Conservation (phyloP, 2,329 filamentous ascomycete genomes). For the Ploettnerulaceae sp. region DNA sequence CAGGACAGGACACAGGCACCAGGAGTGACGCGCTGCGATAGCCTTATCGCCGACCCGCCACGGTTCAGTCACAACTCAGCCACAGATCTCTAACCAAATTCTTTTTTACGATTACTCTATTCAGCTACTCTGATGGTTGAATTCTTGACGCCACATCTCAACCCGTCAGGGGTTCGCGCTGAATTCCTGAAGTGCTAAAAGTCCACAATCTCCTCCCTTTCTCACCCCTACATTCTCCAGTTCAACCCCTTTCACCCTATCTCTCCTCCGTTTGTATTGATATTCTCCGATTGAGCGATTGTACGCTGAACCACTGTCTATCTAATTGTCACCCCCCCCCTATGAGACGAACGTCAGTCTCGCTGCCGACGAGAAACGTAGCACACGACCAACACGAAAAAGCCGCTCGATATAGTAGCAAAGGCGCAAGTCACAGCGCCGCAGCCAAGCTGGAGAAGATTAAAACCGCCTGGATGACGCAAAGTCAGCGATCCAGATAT, state of each 20-base stretch:
- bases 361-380: conserved; percentile 56
- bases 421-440: conserved; percentile 37
- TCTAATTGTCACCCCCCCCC: conserved; percentile 24
- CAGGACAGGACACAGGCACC: conserved; percentile 12
- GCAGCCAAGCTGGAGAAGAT: conserved; percentile 48
- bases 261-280: conserved; percentile 3
- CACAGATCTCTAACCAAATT: neutral
- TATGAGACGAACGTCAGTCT: conserved; percentile 63
- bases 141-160: conserved; percentile 16
- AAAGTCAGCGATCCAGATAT: conserved; percentile 61
- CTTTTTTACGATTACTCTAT: neutral
- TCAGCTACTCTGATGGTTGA: too few relatives aligned
- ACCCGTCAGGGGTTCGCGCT: conserved; percentile 5
- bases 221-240: neutral
- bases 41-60: conserved; percentile 5
- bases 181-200: conserved; percentile 6
- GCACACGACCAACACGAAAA: conserved; percentile 62
- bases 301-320: conserved; percentile 7
- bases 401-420: conserved; percentile 52
- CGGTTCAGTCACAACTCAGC: neutral
- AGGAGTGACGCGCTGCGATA: conserved; percentile 14
- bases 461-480: conserved; percentile 56
- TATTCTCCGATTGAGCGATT: conserved; percentile 9
- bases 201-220: conserved; percentile 4
- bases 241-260: neutral